A percentile compares a stretch with the other conserved stretches of the same genome.
Evolutionary conservation across 2,329 filamentous ascomycete species (phyloP).

Genomic region (Aspergillus ustus): DNA sequence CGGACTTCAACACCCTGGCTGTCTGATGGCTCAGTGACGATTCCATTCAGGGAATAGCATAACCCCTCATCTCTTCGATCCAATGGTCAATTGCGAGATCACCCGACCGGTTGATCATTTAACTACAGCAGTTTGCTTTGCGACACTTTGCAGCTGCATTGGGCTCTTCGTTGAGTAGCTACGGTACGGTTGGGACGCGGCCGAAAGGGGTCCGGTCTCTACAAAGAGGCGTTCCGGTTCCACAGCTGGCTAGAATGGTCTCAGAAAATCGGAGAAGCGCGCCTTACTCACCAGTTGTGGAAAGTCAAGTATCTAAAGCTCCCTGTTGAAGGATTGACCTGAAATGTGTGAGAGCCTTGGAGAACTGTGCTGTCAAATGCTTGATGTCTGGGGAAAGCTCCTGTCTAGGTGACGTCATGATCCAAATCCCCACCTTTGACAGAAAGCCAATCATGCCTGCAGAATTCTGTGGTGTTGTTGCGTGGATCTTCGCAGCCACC

Average conservation of each 20-base stretch:
- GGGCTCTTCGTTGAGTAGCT: neutral
- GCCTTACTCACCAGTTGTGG: neutral
- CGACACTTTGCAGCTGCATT: neutral
- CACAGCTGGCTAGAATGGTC: neutral
- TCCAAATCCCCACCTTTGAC: neutral
- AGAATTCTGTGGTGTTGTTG: neutral
- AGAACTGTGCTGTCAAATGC: neutral
- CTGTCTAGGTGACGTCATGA: neutral
- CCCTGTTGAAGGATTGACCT: neutral
- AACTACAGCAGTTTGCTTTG: neutral
- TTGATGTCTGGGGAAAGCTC: conserved; percentile 12
- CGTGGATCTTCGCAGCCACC: neutral
- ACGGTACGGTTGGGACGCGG: neutral
- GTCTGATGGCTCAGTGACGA: conserved; percentile 9
- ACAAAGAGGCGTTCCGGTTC: neutral
- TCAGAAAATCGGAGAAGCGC: neutral
- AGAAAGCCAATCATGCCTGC: neutral
- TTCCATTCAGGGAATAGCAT: conserved; percentile 11
- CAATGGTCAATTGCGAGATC: conserved; percentile 13
- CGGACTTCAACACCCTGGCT: conserved; percentile 11
- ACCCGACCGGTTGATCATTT: conserved; percentile 11
- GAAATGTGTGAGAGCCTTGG: neutral
- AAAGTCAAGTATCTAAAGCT: neutral
- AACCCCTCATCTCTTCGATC: conserved; percentile 11
- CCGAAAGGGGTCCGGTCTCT: neutral